phyloP scores from a whole-genome alignment of 2,329 filamentous ascomycete species.

The Rhynchosporium graminicola region DNA sequence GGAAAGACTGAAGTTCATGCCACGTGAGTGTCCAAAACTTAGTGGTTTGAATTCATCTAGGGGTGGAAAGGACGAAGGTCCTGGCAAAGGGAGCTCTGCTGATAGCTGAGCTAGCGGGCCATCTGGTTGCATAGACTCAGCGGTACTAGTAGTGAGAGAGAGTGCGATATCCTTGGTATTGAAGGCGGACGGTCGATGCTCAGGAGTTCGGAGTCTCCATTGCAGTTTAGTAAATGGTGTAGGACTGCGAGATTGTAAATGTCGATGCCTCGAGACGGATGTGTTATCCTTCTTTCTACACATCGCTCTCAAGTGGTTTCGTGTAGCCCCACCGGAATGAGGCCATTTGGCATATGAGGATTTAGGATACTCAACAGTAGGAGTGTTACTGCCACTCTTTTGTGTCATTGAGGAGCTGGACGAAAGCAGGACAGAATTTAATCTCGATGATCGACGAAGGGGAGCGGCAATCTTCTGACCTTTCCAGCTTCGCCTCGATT shows the following conservation, averaged over 20 bases:
- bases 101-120: constrained; percentile 62
- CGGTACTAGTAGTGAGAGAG: constrained; percentile 63
- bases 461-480: constrained; percentile 49
- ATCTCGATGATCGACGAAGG: constrained; percentile 13
- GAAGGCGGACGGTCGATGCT: constrained; percentile 51
- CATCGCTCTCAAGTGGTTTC: constrained; percentile 61
- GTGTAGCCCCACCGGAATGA: constrained; percentile 62
- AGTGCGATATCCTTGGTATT: constrained; percentile 62
- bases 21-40: constrained; percentile 21
- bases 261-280: constrained; percentile 46
- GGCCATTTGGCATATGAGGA: constrained; percentile 60
- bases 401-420: constrained; percentile 30
- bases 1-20: constrained; percentile 14
- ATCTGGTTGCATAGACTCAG: constrained; percentile 64
- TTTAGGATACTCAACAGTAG: constrained; percentile 49
- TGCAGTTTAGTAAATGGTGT: constrained; percentile 58
- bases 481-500: constrained; percentile 67
- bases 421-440: constrained; percentile 13
- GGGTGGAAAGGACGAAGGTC: constrained; percentile 13
- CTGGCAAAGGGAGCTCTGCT: constrained; percentile 35
- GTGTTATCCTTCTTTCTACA: constrained; percentile 56
- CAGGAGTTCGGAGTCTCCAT: constrained; percentile 51
- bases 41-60: constrained; percentile 23
- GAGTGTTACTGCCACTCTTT: constrained; percentile 57
- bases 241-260: constrained; percentile 53